Percentiles rank a stretch among this genome's conserved stretches.
Conservation (phyloP, 108 stramenopile species). For the Skeletonema costatum region DNA sequence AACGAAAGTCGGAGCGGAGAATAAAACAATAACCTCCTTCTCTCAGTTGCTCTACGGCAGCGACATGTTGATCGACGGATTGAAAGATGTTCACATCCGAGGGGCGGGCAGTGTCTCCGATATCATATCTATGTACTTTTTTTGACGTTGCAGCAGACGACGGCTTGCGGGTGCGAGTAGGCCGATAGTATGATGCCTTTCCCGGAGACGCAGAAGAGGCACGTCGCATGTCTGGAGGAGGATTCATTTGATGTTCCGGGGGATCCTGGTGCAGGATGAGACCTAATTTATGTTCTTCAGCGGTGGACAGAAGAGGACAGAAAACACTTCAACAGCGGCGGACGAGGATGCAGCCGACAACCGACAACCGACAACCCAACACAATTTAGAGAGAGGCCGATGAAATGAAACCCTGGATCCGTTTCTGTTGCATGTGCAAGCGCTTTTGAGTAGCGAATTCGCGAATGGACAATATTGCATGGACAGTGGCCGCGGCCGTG, state of each 20-base stretch:
- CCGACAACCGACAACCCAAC: no score
- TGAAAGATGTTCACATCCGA: not conserved
- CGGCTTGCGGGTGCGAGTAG: not conserved
- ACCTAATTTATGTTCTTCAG: no score
- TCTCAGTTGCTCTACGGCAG: not conserved
- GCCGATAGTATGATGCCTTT: not conserved
- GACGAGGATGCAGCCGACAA: no score
- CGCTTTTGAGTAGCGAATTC: no score
- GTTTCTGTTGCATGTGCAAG: no score
- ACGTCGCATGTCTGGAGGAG: not conserved
- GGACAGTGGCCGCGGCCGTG: no score
- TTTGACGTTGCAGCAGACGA: not conserved
- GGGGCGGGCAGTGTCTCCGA: not conserved
- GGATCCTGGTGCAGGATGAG: not conserved
- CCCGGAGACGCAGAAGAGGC: not conserved
- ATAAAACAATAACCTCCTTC: not conserved
- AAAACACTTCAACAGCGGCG: no score
- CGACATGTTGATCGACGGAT: not conserved
- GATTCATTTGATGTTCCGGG: not conserved
- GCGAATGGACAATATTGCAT: no score
- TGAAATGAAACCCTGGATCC: no score
- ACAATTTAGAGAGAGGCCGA: no score
- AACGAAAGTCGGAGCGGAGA: not conserved
- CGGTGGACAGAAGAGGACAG: no score
- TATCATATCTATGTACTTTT: not conserved